Base-by-base conservation (phyloP, 2,329 filamentous ascomycete genomes). In the Verticillium albo-atrum region DNA sequence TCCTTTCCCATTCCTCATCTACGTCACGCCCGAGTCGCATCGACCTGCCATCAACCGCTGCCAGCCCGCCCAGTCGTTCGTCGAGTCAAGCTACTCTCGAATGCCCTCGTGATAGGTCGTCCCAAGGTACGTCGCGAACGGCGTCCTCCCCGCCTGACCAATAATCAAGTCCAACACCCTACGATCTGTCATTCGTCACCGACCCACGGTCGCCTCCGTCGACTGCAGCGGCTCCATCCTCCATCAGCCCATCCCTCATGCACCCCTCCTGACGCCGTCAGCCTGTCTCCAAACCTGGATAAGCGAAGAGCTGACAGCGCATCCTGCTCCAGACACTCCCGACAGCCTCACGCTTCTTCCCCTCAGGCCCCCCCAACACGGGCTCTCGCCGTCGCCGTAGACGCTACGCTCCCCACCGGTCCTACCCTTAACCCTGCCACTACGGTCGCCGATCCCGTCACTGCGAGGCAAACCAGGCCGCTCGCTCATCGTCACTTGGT, bases 231-330 rank as follows among this genome's bases (percentile, higher is more conserved):
- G 25, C 35, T 54, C 56, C 54, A 50, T 34, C 51, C 52, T 59
- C 54, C 23, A 55, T 53, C 56, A 54, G 59, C 54, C 54, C 47
- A 59, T 59, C 61, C 25, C 51, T 27, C 23, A 56, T 55, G 52
- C 52, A 25, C 15, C 54, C 54, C 57, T 50, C 28, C 58, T 51
- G 30, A 59, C 37, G 37, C 56, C 50, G 42, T 47, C 42, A 47
- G 42, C 42, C 25, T 47, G 42, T 23, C 42, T 12, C 42, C 42
- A 47, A 55, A 52, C 59, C 20, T 60, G 27, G 26, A 56, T 47
- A 54, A 50, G 55, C 57, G 53, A 57, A 51, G 61, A 56, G 60
- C 60, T 63, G 61, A 63, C 61, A 62, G 57, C 61, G 52, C 56
- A 55, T 57, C 30, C 54, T 53, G 42, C 54, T 57, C 59, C 56